phyloP scores from a whole-genome alignment of 257 asterid species.

The Ajuga chamaepitys region DNA sequence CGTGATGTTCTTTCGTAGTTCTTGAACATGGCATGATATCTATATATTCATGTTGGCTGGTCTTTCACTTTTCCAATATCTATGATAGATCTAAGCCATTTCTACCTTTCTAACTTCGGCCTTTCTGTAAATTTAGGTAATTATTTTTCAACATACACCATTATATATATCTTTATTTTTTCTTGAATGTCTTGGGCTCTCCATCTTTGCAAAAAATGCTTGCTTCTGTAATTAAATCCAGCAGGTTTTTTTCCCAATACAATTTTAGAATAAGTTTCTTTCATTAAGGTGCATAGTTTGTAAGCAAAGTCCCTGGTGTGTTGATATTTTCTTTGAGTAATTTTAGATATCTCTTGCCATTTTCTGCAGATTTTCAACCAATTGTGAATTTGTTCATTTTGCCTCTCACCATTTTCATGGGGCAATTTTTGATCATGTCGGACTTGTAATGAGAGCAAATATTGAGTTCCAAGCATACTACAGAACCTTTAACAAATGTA shows the following conservation, averaged over 20 bases:
- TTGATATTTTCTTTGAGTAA: background rate
- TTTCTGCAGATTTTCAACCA: background rate
- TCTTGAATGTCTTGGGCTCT: background rate
- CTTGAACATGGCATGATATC: no score
- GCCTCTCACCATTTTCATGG: background rate
- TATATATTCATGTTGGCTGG: no score
- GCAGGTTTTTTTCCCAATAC: background rate
- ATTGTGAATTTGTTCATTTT: background rate
- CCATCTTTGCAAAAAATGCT: background rate
- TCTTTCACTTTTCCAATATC: slow-evolving; percentile 3
- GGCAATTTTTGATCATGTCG: background rate
- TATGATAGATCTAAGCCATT: slow-evolving; percentile 27
- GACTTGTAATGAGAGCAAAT: background rate
- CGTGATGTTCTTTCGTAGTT: no score
- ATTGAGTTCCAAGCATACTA: background rate
- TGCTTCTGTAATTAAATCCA: slow-evolving; percentile 2
- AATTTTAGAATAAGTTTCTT: no score
- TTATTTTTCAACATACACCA: no score
- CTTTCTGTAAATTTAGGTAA: slow-evolving; percentile 23
- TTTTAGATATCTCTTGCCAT: background rate
- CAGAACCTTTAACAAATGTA: background rate
- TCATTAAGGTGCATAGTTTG: background rate
- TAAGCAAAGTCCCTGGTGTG: background rate
- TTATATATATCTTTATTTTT: background rate
- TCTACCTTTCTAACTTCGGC: slow-evolving; percentile 22